These are phyloP conservation scores for Fremontodendron californicum DNA, from an alignment of 345 rosid species.

Conservation along the genomic window DNA sequence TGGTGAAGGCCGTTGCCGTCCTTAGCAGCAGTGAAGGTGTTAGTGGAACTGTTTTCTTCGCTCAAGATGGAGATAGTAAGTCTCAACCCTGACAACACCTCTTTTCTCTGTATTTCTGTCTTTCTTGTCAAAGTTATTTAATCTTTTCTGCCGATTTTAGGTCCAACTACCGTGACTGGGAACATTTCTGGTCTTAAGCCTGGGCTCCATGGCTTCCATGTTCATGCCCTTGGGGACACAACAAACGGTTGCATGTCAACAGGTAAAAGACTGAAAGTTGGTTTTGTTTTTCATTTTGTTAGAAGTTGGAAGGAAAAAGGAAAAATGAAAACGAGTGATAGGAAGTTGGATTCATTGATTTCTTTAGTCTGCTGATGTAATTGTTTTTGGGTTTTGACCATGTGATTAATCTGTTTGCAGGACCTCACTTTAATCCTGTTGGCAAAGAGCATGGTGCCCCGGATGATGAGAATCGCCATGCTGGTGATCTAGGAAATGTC, in stretches of 20 bases:
- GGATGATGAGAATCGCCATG: conserved; percentile 80
- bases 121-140: not conserved
- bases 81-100: not conserved
- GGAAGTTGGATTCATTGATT: not conserved
- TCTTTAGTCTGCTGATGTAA: not conserved
- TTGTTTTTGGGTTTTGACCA: not conserved
- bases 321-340: no score
- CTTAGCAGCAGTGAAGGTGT: conserved; percentile 73
- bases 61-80: conserved; percentile 81
- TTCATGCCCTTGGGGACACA: no score
- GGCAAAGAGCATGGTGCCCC: conserved; percentile 92
- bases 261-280: conserved; percentile 37
- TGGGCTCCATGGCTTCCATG: no score
- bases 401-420: conserved; percentile 32
- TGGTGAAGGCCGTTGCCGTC: conserved; percentile 88
- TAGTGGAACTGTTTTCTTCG: conserved; percentile 63
- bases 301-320: not conserved
- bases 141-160: no score
- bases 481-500: conserved; percentile 88
- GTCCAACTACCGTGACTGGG: no score
- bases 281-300: not conserved
- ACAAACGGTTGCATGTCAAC: no score
- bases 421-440: conserved; percentile 87
- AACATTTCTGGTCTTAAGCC: no score
- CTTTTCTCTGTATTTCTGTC: not conserved